phyloP scores from a whole-genome alignment of 495 filamentous ascomycete genomes.

The Penicillium verhagenii region DNA sequence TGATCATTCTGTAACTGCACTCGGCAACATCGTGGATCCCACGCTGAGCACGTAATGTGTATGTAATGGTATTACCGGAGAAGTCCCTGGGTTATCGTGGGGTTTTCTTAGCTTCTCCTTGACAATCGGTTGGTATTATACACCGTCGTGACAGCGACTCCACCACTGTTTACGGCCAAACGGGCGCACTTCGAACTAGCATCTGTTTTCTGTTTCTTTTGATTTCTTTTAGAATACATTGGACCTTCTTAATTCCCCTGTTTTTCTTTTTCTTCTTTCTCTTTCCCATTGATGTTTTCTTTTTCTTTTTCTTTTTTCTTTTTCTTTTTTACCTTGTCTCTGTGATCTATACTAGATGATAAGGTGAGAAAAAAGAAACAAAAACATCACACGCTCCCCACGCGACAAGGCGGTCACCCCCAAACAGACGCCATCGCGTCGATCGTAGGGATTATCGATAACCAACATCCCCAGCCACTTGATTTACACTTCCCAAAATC shows the following conservation, averaged over 20 bases:
- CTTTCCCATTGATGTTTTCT: background rate
- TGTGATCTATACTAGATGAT: background rate
- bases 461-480: conserved; percentile 32
- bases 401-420: conserved; percentile 37
- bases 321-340: conserved; percentile 1
- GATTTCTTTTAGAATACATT: conserved; percentile 2
- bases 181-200: conserved; percentile 12
- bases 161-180: conserved; percentile 33
- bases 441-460: conserved; percentile 38
- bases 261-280: background rate
- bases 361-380: too few relatives aligned
- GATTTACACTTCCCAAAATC: conserved; percentile 6
- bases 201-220: conserved; percentile 7
- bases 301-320: conserved; percentile 2
- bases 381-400: conserved; percentile 23
- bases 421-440: conserved; percentile 37
- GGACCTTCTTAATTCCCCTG: background rate
- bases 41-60: conserved; percentile 18
- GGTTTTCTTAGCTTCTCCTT: background rate
- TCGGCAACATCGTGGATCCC: conserved; percentile 31
- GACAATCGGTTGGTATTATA: conserved; percentile 13
- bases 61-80: conserved; percentile 25
- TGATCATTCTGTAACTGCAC: conserved; percentile 14
- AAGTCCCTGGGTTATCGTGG: too few relatives aligned
- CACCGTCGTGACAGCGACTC: conserved; percentile 16